These are phyloP conservation scores for Monosporascus sp. DNA, from an alignment of 2,329 filamentous ascomycete species.

Conservation along the genomic window DNA sequence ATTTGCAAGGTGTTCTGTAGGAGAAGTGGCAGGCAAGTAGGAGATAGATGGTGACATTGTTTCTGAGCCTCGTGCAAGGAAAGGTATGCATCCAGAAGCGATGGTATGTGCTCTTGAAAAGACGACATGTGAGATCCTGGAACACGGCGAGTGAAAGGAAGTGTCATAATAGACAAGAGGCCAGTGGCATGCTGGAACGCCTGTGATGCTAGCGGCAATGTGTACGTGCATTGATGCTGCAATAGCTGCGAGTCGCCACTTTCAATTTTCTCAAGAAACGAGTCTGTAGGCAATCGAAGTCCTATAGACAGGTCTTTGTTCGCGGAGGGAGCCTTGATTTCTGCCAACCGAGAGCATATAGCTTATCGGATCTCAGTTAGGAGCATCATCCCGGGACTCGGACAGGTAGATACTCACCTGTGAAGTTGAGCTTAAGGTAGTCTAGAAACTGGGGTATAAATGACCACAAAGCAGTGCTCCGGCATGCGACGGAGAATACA, in stretches of 20 bases:
- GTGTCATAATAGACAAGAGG: constrained; percentile 38
- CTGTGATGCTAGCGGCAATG: constrained; percentile 34
- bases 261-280: constrained; percentile 26
- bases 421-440: constrained; percentile 45
- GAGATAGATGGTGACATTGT: constrained; percentile 28
- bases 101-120: constrained; percentile 37
- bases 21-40: constrained; percentile 27
- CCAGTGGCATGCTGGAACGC: constrained; percentile 41
- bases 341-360: constrained; percentile 17
- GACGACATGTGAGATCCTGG: constrained; percentile 26
- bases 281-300: constrained; percentile 34
- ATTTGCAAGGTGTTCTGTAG: constrained; percentile 33
- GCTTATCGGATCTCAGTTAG: constrained; percentile 17
- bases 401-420: constrained; percentile 32
- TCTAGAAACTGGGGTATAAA: constrained; percentile 36
- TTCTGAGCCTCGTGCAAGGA: constrained; percentile 35
- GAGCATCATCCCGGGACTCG: background rate
- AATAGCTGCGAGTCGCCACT: constrained; percentile 11
- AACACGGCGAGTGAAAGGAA: constrained; percentile 31
- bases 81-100: constrained; percentile 45
- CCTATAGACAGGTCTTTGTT: constrained; percentile 21
- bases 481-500: constrained; percentile 39
- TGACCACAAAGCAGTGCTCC: constrained; percentile 42
- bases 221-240: constrained; percentile 34
- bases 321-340: constrained; percentile 20